Base-by-base conservation (phyloP, 73 alveolate species). In the Diophrys appendiculata region DNA sequence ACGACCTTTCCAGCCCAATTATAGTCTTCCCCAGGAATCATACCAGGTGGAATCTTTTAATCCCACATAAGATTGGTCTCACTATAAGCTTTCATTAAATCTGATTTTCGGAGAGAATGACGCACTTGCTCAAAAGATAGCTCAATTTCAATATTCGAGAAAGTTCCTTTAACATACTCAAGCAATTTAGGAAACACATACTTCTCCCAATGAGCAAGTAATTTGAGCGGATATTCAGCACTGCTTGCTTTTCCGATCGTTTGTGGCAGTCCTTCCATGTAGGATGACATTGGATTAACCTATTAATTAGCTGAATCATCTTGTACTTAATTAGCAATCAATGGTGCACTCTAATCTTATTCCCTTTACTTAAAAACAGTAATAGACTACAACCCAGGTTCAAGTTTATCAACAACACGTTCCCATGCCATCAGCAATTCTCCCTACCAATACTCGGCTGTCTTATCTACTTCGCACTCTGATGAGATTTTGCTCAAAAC, bases 201-300 rank as follows among this genome's bases (percentile, higher is more conserved):
- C 88, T 92, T 91, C 70, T 94, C 98, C 98, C 98, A 94, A 77
- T 94, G 89, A 67, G 91, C 85, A 2, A 94, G 85, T 29, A 94
- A 84, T 84, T 93, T 94, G 24, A 88, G 56, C 33, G 88, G 92
- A 52, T 90, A 88, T 26, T 77, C 80, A 23, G 83, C 88, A 28
- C 77, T 34, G 30, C 73, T 85, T 53, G 84, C 86, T 70, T 85
- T 78, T 26, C 93, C 87, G 5, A 81, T 35, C 0, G 88, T 95
- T 76, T 82, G 80, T 78, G 93, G 93, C 14, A 83, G 87, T 22
- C 87, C 85, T 32, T 52, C 70, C n/a, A n/a, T n/a, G n/a, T n/a
- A n/a, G n/a, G n/a, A n/a, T n/a, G n/a, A n/a, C n/a, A n/a, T n/a
- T n/a, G n/a, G n/a, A n/a, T n/a, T n/a, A n/a, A n/a, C n/a, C n/a